These are phyloP conservation scores for Berkeleyomyces rouxiae DNA, from an alignment of 2,329 filamentous ascomycete genomes.

Conservation along the genomic window DNA sequence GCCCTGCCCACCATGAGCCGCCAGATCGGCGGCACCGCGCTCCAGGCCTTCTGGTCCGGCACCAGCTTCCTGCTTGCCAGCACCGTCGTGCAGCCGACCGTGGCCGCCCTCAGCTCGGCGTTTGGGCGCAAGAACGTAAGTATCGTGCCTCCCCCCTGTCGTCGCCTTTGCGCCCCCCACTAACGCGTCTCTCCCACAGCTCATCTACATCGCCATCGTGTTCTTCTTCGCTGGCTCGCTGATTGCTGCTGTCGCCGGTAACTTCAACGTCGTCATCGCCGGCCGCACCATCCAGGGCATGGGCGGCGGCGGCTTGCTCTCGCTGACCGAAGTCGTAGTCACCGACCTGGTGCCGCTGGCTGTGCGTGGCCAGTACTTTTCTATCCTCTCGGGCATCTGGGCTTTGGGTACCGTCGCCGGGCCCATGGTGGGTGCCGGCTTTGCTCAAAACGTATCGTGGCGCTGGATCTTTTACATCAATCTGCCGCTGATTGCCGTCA, in stretches of 20 bases:
- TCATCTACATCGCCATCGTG: conserved; percentile 18
- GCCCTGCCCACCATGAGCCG: conserved; percentile 27
- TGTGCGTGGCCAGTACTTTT: conserved; percentile 26
- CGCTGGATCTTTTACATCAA: conserved; percentile 24
- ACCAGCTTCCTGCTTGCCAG: conserved; percentile 53
- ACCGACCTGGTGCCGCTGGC: conserved; percentile 26
- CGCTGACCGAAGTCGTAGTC: conserved; percentile 21
- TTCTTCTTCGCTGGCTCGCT: conserved; percentile 27
- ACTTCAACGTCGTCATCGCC: conserved; percentile 19
- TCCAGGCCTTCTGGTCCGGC: conserved; percentile 55
- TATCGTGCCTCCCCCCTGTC: neutral
- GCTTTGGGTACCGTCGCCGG: conserved; percentile 32
- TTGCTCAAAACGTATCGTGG: conserved; percentile 18
- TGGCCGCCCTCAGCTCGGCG: conserved; percentile 23
- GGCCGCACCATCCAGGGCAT: conserved; percentile 24
- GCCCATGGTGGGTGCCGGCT: conserved; percentile 18
- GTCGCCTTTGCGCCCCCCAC: neutral
- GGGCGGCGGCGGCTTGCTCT: conserved; percentile 22
- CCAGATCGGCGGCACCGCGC: conserved; percentile 34
- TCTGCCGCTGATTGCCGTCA: conserved; percentile 19
- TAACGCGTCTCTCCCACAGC: conserved; percentile 4
- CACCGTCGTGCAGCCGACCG: conserved; percentile 39
- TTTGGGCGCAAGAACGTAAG: conserved; percentile 21
- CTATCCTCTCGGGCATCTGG: conserved; percentile 30
- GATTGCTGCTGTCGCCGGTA: conserved; percentile 21